Base-by-base conservation (phyloP, 495 filamentous ascomycete genomes). In the Podospora sp. region DNA sequence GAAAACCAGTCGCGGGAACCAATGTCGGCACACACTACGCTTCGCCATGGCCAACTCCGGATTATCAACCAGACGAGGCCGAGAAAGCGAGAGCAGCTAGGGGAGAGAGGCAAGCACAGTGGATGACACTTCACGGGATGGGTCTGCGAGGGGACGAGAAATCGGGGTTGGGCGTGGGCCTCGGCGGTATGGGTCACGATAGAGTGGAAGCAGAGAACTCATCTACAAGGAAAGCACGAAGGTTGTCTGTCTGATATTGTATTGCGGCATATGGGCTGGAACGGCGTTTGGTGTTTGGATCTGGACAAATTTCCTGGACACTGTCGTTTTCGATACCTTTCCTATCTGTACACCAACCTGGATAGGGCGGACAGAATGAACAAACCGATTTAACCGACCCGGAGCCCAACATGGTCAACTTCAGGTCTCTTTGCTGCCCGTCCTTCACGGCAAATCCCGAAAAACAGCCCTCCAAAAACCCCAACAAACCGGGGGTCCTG, bases 11-110 rank as follows among this genome's bases (percentile, higher is more conserved):
- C 14, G 53, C 57, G 11, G 29, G 63, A 18, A 24, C 63, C 51
- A 65, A 57, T 5, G 62, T 65, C 27, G 62, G 62, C 1, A 65
- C 62, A 49, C 63, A 65, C 24, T 60, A 65, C 29, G 63, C 53
- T 12, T 27, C 25, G 12, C 63, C 63, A 2, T 60, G 33, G 56
- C 63, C 53, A 18, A n/a, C 4, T 1, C n/a, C 50, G 20, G 56
- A 65, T 8, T 27, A 65, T 22, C 53, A 26, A 35, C 63, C 63
- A 3, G 53, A 60, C 20, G 63, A 65, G 9, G 53, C 53, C 3
- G 63, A 65, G 53, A 21, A 33, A 2, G 33, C 51, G 25, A 27
- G 63, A 24, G 63, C 63, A 6, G 29, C 21, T 1, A 55, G 63
- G 50, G 63, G 63, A 16, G 63, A 65, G 40, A 20, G 27, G 4